These are phyloP conservation scores for Tremella yokohamensis DNA, from an alignment of 768 basidiomycete species.

Conservation along the genomic window DNA sequence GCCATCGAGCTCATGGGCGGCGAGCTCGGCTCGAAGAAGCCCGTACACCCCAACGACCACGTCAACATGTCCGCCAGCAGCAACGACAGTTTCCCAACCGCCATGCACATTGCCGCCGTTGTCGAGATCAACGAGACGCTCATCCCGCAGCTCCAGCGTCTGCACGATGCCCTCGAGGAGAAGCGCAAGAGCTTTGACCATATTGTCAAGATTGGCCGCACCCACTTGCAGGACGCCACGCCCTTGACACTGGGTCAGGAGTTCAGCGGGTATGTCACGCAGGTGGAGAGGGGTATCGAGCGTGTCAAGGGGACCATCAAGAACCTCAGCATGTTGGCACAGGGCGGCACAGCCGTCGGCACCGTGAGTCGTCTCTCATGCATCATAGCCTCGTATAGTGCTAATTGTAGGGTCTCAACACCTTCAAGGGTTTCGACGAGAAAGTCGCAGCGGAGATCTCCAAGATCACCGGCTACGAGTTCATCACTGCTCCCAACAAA, in stretches of 20 bases:
- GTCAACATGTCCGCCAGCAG: constrained; percentile 99
- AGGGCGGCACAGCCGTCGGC: constrained; percentile 97
- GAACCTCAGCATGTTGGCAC: constrained; percentile 81
- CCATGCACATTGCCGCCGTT: constrained; percentile 96
- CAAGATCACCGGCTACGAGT: constrained; percentile 80
- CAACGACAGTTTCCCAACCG: constrained; percentile 96
- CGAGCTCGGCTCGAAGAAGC: constrained; percentile 88
- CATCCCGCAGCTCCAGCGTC: constrained; percentile 77
- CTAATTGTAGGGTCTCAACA: constrained; percentile 77
- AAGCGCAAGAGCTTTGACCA: constrained; percentile 79
- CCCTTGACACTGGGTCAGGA: constrained; percentile 97
- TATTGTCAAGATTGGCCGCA: constrained; percentile 98
- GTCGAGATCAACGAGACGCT: constrained; percentile 75
- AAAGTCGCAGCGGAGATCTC: constrained; percentile 89
- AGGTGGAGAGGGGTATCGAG: constrained; percentile 83
- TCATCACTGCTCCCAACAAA: constrained; percentile 96
- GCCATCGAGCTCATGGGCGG: constrained; percentile 97
- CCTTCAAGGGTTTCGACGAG: constrained; percentile 91
- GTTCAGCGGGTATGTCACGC: constrained; percentile 96
- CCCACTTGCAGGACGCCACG: constrained; percentile 95
- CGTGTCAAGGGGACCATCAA: constrained; percentile 77
- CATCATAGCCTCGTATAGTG: not conserved
- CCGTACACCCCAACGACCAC: constrained; percentile 98
- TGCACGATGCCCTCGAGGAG: constrained; percentile 75
- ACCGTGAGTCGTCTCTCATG: constrained; percentile 61